Percentiles rank a stretch among this genome's conserved stretches.
phyloP scores from a whole-genome alignment of 306 rosid species.

The Datisca glomerata region DNA sequence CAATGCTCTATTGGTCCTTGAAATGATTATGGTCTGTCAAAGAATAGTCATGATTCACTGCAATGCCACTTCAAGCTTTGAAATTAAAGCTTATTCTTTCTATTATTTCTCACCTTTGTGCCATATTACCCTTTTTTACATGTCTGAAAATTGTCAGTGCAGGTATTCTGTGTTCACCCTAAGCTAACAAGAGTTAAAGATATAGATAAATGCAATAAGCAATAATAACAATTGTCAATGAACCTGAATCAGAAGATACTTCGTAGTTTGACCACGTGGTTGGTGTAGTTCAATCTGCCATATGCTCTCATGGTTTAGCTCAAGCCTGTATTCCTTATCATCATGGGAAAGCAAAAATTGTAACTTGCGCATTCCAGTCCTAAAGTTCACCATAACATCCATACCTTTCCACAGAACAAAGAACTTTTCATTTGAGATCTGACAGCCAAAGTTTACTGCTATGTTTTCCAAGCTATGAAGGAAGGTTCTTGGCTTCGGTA shows the following conservation, averaged over 20 bases:
- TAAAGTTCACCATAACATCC: conserved; percentile 37
- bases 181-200: neutral
- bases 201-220: neutral
- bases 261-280: conserved; percentile 23
- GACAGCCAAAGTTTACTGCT: conserved; percentile 53
- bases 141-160: neutral
- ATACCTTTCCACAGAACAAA: conserved; percentile 19
- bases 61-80: neutral
- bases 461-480: conserved; percentile 22
- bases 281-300: conserved; percentile 48
- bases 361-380: conserved; percentile 29
- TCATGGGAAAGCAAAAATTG: conserved; percentile 19
- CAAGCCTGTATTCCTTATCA: conserved; percentile 28
- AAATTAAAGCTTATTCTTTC: no score
- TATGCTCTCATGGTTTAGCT: conserved; percentile 48
- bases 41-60: neutral
- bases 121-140: neutral
- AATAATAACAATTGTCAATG: neutral
- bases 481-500: conserved; percentile 30
- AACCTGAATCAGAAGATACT: conserved; percentile 76
- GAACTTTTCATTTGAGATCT: conserved; percentile 32
- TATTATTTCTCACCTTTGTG: no score
- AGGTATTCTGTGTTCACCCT: neutral
- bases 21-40: no score
- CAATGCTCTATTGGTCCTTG: no score